Evolutionary conservation across 2,329 filamentous ascomycete genomes (phyloP).

Genomic region (Zopfia rhizophila): DNA sequence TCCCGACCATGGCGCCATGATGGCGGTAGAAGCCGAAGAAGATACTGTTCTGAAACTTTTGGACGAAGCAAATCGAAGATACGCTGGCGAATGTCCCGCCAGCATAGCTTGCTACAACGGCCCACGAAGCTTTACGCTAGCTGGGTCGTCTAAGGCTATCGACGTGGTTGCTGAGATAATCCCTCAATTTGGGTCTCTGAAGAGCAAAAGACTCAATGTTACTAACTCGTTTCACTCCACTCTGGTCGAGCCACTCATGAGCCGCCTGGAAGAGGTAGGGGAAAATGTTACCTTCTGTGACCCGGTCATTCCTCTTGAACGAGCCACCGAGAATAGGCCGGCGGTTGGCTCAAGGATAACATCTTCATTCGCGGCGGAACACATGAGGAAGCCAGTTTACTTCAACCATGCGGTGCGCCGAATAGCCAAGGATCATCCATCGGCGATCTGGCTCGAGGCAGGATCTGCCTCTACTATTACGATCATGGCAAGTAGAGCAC

Average conservation of each 20-base stretch:
- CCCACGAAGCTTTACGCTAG: constrained; percentile 55
- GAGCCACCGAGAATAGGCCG: constrained; percentile 1
- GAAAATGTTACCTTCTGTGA: constrained; percentile 41
- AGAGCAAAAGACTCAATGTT: constrained; percentile 36
- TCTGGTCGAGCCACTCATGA: constrained; percentile 40
- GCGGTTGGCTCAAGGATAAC: background rate
- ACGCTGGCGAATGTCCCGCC: too few relatives aligned
- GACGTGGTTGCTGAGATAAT: constrained; percentile 33
- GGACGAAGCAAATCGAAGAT: constrained; percentile 12
- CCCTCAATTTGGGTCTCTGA: background rate
- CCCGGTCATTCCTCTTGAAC: constrained; percentile 47
- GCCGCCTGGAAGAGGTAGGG: constrained; percentile 28
- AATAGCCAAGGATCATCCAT: constrained; percentile 19
- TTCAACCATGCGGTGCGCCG: constrained; percentile 29
- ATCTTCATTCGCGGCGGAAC: constrained; percentile 21
- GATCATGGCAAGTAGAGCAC: constrained; percentile 9
- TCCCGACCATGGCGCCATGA: constrained; percentile 33
- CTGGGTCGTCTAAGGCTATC: constrained; percentile 49
- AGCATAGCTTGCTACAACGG: constrained; percentile 59
- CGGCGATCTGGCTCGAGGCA: constrained; percentile 48
- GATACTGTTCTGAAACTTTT: constrained; percentile 4
- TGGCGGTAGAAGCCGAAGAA: constrained; percentile 21
- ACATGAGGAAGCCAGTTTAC: constrained; percentile 35
- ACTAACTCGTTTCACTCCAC: constrained; percentile 43
- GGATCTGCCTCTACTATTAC: constrained; percentile 31